These are phyloP conservation scores for Zasmidium cellare DNA, from an alignment of 2,329 filamentous ascomycete genomes.

Conservation along the genomic window DNA sequence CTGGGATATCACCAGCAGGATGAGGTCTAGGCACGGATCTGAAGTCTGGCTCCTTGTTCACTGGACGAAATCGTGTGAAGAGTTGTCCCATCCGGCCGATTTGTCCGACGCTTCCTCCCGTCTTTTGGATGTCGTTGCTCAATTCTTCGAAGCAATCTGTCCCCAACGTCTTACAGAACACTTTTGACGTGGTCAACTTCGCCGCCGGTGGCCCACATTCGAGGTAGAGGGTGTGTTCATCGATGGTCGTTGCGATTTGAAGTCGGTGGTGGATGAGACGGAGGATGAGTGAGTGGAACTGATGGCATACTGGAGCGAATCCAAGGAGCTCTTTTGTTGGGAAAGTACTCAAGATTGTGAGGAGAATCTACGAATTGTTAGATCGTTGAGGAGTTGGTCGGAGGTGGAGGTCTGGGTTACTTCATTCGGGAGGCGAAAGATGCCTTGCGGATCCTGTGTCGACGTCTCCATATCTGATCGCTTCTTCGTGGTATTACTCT, in stretches of 20 bases:
- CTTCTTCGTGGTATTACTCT: conserved; percentile 6
- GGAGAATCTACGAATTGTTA: conserved; percentile 37
- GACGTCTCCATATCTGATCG: conserved; percentile 6
- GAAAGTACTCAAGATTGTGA: conserved; percentile 44
- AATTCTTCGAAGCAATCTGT: conserved; percentile 59
- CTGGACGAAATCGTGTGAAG: conserved; percentile 71
- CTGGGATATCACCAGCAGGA: conserved; percentile 50
- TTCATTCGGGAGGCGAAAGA: conserved; percentile 36
- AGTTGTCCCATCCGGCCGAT: conserved; percentile 57
- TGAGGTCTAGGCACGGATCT: conserved; percentile 39
- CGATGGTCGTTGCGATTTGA: conserved; percentile 55
- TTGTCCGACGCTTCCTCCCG: conserved; percentile 34
- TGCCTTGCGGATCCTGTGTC: conserved; percentile 14
- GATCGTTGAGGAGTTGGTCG: conserved; percentile 10
- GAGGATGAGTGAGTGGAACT: conserved; percentile 63
- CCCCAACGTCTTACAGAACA: conserved; percentile 67
- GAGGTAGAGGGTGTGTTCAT: conserved; percentile 68
- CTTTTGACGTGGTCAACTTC: conserved; percentile 66
- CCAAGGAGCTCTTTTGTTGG: conserved; percentile 49
- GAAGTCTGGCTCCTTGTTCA: conserved; percentile 53
- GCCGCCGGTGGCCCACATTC: conserved; percentile 76
- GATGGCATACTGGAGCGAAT: conserved; percentile 60
- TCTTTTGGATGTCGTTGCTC: conserved; percentile 36
- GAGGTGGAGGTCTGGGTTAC: conserved; percentile 16
- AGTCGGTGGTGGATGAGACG: conserved; percentile 67